Percentiles rank a stretch among this genome's conserved stretches.
phyloP scores from a whole-genome alignment of 108 stramenopile genomes.

The Conticribra weissflogii region DNA sequence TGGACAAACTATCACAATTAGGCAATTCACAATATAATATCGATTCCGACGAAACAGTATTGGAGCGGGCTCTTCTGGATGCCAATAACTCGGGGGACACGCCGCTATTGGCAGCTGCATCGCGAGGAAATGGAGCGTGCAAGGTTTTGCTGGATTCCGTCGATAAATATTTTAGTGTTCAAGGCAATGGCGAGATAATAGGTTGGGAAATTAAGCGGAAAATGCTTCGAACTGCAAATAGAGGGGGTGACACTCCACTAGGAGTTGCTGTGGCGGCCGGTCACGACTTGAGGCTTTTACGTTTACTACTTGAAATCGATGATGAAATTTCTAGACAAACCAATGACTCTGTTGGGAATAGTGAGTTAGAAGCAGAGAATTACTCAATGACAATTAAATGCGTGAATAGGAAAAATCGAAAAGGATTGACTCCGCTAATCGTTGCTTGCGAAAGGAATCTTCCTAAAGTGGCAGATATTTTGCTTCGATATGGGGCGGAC shows the following conservation, averaged over 20 bases:
- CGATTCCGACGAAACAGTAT: neutral
- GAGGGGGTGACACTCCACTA: slow-evolving; percentile 46
- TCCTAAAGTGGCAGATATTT: slow-evolving; percentile 21
- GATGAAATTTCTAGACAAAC: slow-evolving; percentile 6
- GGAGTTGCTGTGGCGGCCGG: slow-evolving; percentile 45
- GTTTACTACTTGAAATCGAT: slow-evolving; percentile 36
- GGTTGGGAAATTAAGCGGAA: slow-evolving; percentile 9
- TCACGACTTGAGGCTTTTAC: slow-evolving; percentile 20
- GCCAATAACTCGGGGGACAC: slow-evolving; percentile 52
- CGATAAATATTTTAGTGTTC: slow-evolving; percentile 3
- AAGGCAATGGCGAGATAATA: slow-evolving; percentile 1
- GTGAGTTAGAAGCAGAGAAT: neutral
- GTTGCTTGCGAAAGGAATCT: slow-evolving; percentile 55
- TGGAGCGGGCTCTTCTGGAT: slow-evolving; percentile 32
- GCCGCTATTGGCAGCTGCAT: slow-evolving; percentile 53
- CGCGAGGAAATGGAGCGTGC: slow-evolving; percentile 45
- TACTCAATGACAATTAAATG: slow-evolving; percentile 2
- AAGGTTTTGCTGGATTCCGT: slow-evolving; percentile 22
- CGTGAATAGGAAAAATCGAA: slow-evolving; percentile 34
- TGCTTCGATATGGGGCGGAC: slow-evolving; percentile 28
- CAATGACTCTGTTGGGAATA: neutral
- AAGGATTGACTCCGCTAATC: slow-evolving; percentile 47
- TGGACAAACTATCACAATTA: slow-evolving; percentile 8
- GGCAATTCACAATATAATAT: neutral
- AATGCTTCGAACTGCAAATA: slow-evolving; percentile 34